phyloP scores from a whole-genome alignment of 768 basidiomycete species.

The Saitozyma podzolica region DNA sequence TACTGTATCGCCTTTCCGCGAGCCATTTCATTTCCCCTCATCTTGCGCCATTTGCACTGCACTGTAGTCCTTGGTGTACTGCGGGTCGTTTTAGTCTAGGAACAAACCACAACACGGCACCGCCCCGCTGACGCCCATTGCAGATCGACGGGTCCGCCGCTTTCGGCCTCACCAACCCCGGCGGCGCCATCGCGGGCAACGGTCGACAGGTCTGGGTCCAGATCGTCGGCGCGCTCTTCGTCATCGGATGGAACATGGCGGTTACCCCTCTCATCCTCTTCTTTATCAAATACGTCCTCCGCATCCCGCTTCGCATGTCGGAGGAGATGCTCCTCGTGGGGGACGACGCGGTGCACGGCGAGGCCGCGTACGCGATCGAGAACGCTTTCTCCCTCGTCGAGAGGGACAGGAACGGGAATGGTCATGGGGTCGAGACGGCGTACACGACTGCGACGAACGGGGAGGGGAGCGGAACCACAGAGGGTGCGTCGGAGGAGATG shows the following conservation, averaged over 20 bases:
- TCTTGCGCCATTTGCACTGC: too few species aligned
- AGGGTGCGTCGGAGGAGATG: too few species aligned
- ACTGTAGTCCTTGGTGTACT: too few species aligned
- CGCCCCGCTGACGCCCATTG: too few species aligned
- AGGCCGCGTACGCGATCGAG: constrained; percentile 5
- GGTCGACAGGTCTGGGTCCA: constrained; percentile 4
- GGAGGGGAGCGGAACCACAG: background rate
- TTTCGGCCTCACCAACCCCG: constrained; percentile 7
- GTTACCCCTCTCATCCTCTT: constrained; percentile 2
- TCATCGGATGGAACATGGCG: constrained; percentile 3
- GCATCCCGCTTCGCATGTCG: constrained; percentile 3
- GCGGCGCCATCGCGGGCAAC: constrained; percentile 6
- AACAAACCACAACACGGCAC: too few species aligned
- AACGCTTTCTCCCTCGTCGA: background rate
- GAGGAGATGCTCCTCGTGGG: constrained; percentile 1
- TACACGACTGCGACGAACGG: constrained; percentile 2
- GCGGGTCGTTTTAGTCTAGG: too few species aligned
- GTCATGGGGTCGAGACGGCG: background rate
- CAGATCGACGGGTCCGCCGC: constrained; percentile 8
- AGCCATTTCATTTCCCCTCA: too few species aligned
- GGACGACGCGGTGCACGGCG: constrained; percentile 6
- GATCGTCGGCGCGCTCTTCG: constrained; percentile 5
- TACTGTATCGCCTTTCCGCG: too few species aligned
- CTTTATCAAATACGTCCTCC: constrained; percentile 4
- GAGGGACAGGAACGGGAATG: background rate